phyloP scores from a whole-genome alignment of 2,329 filamentous ascomycete species.

The Colletotrichum sp. region DNA sequence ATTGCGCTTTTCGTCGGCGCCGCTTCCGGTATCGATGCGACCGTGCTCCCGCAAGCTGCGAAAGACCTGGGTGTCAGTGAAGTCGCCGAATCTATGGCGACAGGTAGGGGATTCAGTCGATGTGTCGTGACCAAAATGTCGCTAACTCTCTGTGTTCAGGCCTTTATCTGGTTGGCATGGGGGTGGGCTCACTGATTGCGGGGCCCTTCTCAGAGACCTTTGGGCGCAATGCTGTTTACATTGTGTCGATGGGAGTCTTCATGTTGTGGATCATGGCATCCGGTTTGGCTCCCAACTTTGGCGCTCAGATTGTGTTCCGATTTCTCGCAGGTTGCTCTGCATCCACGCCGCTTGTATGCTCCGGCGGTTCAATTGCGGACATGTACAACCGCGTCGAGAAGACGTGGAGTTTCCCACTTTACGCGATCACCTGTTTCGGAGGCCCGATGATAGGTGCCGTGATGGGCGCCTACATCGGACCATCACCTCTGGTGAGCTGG shows the following conservation, averaged over 20 bases:
- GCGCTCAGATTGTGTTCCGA: slow-evolving; percentile 48
- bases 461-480: slow-evolving; percentile 68
- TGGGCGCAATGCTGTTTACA: slow-evolving; percentile 45
- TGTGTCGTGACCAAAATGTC: too few species aligned
- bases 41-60: slow-evolving; percentile 48
- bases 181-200: slow-evolving; percentile 38
- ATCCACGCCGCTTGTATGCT: slow-evolving; percentile 47
- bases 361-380: slow-evolving; percentile 48
- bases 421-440: slow-evolving; percentile 44
- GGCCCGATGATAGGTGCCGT: slow-evolving; percentile 46
- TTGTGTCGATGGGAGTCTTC: slow-evolving; percentile 42
- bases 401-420: slow-evolving; percentile 48
- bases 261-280: slow-evolving; percentile 50
- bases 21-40: slow-evolving; percentile 58
- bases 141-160: too few species aligned
- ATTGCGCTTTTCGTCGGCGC: slow-evolving; percentile 57
- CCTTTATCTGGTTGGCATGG: slow-evolving; percentile 39
- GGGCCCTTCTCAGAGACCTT: slow-evolving; percentile 45
- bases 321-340: slow-evolving; percentile 53
- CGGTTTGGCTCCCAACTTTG: slow-evolving; percentile 46
- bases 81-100: slow-evolving; percentile 55
- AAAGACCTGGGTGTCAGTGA: slow-evolving; percentile 51
- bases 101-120: slow-evolving; percentile 31
- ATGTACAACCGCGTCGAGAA: slow-evolving; percentile 39
- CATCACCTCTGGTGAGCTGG: slow-evolving; percentile 58